A percentile compares a stretch with the other conserved stretches of the same genome.
phyloP scores from a whole-genome alignment of 352 stramenopile species.

The Globisporangium rhizosaccharum region DNA sequence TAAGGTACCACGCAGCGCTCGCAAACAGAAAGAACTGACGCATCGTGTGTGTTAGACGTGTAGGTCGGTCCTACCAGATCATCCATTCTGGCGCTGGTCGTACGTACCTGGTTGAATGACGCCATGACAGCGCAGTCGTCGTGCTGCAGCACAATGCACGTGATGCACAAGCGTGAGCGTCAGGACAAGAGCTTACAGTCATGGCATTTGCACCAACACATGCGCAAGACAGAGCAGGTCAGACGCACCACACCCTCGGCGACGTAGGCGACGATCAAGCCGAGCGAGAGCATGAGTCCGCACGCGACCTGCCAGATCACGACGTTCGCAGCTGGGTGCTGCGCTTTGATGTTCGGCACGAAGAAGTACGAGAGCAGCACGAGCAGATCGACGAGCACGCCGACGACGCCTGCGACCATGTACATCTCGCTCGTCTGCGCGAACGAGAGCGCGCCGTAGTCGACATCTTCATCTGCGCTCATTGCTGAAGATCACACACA shows the following conservation, averaged over 20 bases:
- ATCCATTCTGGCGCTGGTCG: not conserved
- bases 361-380: constrained; percentile 67
- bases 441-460: constrained; percentile 58
- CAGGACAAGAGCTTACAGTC: not conserved
- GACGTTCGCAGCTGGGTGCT: constrained; percentile 70
- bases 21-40: constrained; percentile 70
- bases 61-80: not conserved
- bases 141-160: constrained; percentile 1
- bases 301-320: constrained; percentile 78
- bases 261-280: constrained; percentile 56
- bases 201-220: not conserved
- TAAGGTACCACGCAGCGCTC: constrained; percentile 72
- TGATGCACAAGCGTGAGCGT: not conserved
- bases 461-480: constrained; percentile 36
- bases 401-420: constrained; percentile 54
- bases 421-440: constrained; percentile 46
- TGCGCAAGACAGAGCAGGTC: not conserved
- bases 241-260: constrained; percentile 26
- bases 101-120: constrained; percentile 64
- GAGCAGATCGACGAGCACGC: constrained; percentile 50
- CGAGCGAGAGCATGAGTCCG: constrained; percentile 48
- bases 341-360: constrained; percentile 69
- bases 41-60: not conserved
- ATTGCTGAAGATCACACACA: not conserved
- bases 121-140: constrained; percentile 49